phyloP scores from a whole-genome alignment of 1,139 yeast genomes.

The Pichia norvegensis region DNA sequence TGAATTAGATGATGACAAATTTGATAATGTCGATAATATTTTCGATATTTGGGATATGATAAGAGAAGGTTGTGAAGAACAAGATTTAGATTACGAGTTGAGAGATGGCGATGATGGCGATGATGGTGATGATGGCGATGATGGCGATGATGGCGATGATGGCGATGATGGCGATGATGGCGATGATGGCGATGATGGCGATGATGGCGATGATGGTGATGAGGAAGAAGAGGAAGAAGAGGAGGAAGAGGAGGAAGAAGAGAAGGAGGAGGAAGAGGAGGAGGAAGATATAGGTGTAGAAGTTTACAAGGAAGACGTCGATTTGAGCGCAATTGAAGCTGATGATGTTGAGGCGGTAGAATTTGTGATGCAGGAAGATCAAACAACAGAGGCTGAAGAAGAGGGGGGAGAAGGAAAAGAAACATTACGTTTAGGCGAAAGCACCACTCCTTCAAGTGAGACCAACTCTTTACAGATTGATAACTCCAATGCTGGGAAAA shows the following conservation, averaged over 20 bases:
- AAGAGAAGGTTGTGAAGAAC: neutral
- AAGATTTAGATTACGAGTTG: neutral
- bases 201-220: too few species aligned
- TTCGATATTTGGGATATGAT: neutral
- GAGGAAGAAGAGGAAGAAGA: neutral
- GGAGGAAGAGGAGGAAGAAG: neutral
- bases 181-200: neutral
- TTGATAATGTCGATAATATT: neutral
- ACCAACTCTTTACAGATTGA: too few species aligned
- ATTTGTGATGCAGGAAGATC: neutral
- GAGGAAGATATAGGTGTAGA: neutral
- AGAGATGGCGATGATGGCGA: neutral
- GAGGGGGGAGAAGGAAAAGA: too few species aligned
- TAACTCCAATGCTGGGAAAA: neutral
- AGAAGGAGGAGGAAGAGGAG: neutral
- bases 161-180: neutral
- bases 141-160: neutral
- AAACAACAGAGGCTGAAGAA: neutral
- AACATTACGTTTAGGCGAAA: too few species aligned
- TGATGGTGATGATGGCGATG: neutral
- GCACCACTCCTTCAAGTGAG: too few species aligned
- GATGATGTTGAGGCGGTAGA: neutral
- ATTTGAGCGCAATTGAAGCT: too few species aligned
- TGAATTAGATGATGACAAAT: neutral
- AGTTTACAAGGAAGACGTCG: too few species aligned